Evolutionary conservation across 768 basidiomycete species (phyloP).

Genomic region (Psilocybe cyanescens): DNA sequence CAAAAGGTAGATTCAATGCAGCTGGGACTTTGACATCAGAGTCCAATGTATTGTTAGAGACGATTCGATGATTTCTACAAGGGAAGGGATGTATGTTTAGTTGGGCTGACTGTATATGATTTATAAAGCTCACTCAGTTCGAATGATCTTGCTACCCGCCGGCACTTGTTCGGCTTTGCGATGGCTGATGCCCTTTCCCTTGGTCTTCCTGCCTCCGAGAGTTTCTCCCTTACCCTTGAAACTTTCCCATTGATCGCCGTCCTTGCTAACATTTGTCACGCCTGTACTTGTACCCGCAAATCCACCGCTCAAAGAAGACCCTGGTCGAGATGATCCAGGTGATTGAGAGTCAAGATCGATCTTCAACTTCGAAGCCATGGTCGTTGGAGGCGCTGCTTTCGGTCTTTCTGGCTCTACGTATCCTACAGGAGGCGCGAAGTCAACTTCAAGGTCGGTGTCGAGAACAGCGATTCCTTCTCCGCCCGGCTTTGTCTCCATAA

Average conservation of each 20-base stretch:
- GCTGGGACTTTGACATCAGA: conserved; percentile 83
- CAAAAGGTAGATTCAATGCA: conserved; percentile 87
- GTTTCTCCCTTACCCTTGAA: conserved; percentile 97
- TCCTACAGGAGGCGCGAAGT: conserved; percentile 91
- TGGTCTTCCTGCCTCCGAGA: conserved; percentile 87
- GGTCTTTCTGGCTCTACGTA: conserved; percentile 94
- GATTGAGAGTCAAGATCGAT: conserved; percentile 90
- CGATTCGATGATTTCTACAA: conserved; percentile 76
- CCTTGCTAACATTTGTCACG: conserved; percentile 64
- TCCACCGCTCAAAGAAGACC: conserved; percentile 71
- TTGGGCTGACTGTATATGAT: background rate
- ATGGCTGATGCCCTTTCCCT: conserved; percentile 90
- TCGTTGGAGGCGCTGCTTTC: conserved; percentile 77
- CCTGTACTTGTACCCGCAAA: conserved; percentile 59
- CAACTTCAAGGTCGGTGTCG: conserved; percentile 98
- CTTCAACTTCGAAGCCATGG: conserved; percentile 97
- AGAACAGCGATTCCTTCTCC: conserved; percentile 87
- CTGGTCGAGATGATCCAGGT: conserved; percentile 84
- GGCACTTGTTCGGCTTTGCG: conserved; percentile 81
- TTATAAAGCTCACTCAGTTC: conserved; percentile 75
- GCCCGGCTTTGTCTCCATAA: conserved; percentile 92
- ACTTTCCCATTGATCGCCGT: conserved; percentile 87
- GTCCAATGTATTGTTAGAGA: conserved; percentile 81
- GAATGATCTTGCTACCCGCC: conserved; percentile 83
- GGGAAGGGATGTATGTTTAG: conserved; percentile 9